Conservation (phyloP, 306 rosid genomes). For the Prunus fruticosa region DNA sequence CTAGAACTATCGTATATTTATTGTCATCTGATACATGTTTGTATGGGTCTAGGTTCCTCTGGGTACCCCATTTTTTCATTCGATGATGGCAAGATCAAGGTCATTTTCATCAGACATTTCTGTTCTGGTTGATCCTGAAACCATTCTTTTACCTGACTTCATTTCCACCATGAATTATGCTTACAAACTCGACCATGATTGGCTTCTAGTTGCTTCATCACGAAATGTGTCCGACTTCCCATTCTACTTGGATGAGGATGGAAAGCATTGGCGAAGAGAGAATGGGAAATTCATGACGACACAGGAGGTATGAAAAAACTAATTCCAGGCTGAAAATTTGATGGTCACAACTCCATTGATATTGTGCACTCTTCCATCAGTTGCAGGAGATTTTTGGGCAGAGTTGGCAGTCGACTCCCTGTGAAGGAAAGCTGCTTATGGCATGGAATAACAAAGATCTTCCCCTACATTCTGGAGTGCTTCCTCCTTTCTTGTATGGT, state of each 20-base stretch:
- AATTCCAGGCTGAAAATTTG: conserved; percentile 19
- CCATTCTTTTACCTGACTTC: conserved; percentile 63
- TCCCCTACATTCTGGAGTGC: conserved; percentile 79
- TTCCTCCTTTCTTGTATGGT: conserved; percentile 88
- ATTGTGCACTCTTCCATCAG: conserved; percentile 35
- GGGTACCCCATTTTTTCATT: conserved; percentile 92
- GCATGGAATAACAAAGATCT: conserved; percentile 76
- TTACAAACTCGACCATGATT: conserved; percentile 55
- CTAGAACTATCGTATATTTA: not conserved
- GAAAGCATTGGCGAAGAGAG: conserved; percentile 45
- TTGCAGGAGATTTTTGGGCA: conserved; percentile 54
- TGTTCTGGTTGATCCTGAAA: conserved; percentile 68
- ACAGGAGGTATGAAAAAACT: conserved; percentile 52
- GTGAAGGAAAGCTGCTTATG: conserved; percentile 54
- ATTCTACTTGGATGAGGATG: conserved; percentile 51
- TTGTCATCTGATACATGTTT: conserved; percentile 29
- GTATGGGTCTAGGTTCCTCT: conserved; percentile 66
- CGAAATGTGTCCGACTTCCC: conserved; percentile 59
- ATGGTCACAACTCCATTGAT: conserved; percentile 22
- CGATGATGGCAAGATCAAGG: conserved; percentile 68
- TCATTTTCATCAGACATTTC: conserved; percentile 56
- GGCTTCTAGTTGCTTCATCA: conserved; percentile 81
- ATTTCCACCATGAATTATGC: conserved; percentile 61
- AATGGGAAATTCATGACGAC: conserved; percentile 36
- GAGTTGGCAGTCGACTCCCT: conserved; percentile 45